Percentiles rank a stretch among this genome's conserved stretches.
Evolutionary conservation across 371 early-diverging fungal genomes (phyloP).

Genomic region (Mucor plumbeus): DNA sequence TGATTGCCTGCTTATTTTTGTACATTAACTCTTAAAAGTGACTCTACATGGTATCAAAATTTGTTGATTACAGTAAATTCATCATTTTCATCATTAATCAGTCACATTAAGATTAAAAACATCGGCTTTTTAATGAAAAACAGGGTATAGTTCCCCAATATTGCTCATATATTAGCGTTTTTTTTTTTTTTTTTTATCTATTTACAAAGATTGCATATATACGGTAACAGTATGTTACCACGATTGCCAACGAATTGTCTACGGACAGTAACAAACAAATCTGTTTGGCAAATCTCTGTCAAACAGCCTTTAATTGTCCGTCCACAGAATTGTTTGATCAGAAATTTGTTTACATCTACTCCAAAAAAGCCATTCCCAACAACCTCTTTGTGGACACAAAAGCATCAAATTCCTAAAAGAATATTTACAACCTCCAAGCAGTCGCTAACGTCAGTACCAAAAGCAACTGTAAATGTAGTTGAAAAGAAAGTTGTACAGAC

Average conservation of each 20-base stretch:
- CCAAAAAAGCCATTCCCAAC: background rate
- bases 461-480: background rate
- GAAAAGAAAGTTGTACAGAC: background rate
- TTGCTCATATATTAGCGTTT: background rate
- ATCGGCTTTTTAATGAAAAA: constrained; percentile 14
- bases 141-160: constrained; percentile 8
- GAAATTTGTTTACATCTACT: background rate
- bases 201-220: background rate
- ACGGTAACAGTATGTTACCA: constrained; percentile 8
- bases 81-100: background rate
- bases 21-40: no score
- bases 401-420: constrained; percentile 18
- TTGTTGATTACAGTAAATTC: background rate
- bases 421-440: constrained; percentile 14
- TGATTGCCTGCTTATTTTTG: no score
- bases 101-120: constrained; percentile 7
- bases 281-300: constrained; percentile 11
- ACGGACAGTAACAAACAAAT: background rate
- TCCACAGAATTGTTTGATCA: no score
- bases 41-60: background rate
- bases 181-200: background rate
- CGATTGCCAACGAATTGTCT: constrained; percentile 20
- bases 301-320: background rate
- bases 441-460: background rate
- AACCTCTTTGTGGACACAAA: background rate